Percentiles rank a stretch among this genome's conserved stretches.
These are phyloP conservation scores for Inga laurina DNA, from an alignment of 306 rosid species.

Conservation along the genomic window DNA sequence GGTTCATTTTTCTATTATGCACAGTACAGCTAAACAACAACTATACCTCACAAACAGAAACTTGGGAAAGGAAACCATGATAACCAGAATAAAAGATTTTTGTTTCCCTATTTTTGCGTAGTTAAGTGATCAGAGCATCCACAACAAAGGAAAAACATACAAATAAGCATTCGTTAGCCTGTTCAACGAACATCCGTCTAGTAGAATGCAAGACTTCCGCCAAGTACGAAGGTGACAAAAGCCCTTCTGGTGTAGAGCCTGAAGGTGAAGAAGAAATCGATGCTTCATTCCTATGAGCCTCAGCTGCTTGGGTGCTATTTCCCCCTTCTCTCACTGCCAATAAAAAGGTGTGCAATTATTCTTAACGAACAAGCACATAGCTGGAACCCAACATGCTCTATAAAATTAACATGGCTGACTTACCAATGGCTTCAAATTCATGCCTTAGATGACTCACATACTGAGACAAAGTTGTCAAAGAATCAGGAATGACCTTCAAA, in stretches of 20 bases:
- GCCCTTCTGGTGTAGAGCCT: slow-evolving; percentile 51
- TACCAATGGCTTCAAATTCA: slow-evolving; percentile 78
- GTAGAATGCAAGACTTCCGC: slow-evolving; percentile 86
- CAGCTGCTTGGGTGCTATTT: slow-evolving; percentile 47
- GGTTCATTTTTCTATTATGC: slow-evolving; percentile 22
- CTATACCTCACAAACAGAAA: slow-evolving; percentile 23
- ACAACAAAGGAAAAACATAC: slow-evolving; percentile 44
- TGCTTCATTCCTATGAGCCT: slow-evolving; percentile 44
- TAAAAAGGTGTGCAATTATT: slow-evolving; percentile 38
- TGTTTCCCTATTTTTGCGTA: slow-evolving; percentile 12
- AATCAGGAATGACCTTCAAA: slow-evolving; percentile 87
- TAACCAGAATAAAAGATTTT: slow-evolving; percentile 8
- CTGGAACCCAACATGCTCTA: slow-evolving; percentile 23
- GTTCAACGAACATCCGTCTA: slow-evolving; percentile 65
- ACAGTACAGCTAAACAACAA: slow-evolving; percentile 23
- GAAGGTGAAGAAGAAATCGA: slow-evolving; percentile 45
- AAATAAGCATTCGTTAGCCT: slow-evolving; percentile 72
- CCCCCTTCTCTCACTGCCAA: slow-evolving; percentile 70
- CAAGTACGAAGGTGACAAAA: slow-evolving; percentile 81
- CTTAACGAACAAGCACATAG: slow-evolving; percentile 25
- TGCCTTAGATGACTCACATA: slow-evolving; percentile 62
- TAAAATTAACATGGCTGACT: slow-evolving; percentile 38
- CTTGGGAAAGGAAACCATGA: slow-evolving; percentile 12
- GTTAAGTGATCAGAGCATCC: not conserved
- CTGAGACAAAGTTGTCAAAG: slow-evolving; percentile 86